Percentiles rank a stretch among this genome's conserved stretches.
Evolutionary conservation across 1,139 yeast species (phyloP).

Genomic region (Kodamaea alishanica): DNA sequence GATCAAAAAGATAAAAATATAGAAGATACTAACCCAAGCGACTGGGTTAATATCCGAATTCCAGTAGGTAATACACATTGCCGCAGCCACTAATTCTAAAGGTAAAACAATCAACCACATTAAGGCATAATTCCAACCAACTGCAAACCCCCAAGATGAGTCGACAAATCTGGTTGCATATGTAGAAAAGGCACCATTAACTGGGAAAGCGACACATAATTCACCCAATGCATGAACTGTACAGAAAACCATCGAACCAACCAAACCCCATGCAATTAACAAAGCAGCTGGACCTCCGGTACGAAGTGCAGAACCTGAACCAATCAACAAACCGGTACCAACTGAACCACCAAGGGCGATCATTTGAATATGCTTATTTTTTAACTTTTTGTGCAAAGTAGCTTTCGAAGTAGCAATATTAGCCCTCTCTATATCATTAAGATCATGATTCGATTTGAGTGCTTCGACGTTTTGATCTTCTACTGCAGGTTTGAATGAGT

Average conservation of each 20-base stretch:
- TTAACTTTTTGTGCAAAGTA: slow-evolving; percentile 35
- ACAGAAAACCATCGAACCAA: slow-evolving; percentile 44
- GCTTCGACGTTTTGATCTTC: slow-evolving; percentile 1
- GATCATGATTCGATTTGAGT: slow-evolving; percentile 10
- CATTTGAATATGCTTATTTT: slow-evolving; percentile 43
- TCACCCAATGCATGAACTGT: slow-evolving; percentile 62
- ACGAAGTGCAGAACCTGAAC: slow-evolving; percentile 64
- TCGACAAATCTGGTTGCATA: slow-evolving; percentile 58
- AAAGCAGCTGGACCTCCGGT: slow-evolving; percentile 83
- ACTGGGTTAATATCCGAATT: slow-evolving; percentile 34
- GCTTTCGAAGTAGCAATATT: slow-evolving; percentile 38
- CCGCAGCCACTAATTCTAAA: slow-evolving; percentile 43
- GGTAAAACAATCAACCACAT: slow-evolving; percentile 46
- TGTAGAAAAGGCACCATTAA: slow-evolving; percentile 57
- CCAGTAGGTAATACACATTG: slow-evolving; percentile 44
- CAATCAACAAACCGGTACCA: slow-evolving; percentile 54
- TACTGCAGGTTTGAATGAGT: slow-evolving; percentile 14
- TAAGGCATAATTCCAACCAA: slow-evolving; percentile 39
- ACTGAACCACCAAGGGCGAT: slow-evolving; percentile 46
- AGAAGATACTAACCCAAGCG: slow-evolving; percentile 44
- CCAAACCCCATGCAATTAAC: slow-evolving; percentile 61
- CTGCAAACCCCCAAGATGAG: slow-evolving; percentile 57
- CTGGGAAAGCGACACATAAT: slow-evolving; percentile 58
- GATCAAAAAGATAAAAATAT: slow-evolving; percentile 32
- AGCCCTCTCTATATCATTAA: slow-evolving; percentile 35